Percentiles rank a stretch among this genome's conserved stretches.
Conservation (phyloP, 2,329 filamentous ascomycete species). For the Pseudodiploospora longispora region DNA sequence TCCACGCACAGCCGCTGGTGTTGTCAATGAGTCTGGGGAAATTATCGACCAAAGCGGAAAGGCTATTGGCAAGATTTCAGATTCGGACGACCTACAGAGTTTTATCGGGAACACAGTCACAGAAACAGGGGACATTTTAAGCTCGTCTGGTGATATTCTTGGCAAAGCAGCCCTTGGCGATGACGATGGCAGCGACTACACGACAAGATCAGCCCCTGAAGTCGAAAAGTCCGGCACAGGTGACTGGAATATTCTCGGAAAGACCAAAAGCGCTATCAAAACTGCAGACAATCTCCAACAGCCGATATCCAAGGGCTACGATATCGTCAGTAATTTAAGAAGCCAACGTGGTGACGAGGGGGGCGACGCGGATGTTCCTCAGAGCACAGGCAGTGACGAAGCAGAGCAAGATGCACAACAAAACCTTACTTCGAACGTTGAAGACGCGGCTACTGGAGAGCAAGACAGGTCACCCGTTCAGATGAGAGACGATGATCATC, state of each 20-base stretch:
- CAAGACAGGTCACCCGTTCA: neutral
- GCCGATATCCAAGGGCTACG: slow-evolving; percentile 16
- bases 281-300: slow-evolving; percentile 7
- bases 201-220: slow-evolving; percentile 26
- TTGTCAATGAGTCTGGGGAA: slow-evolving; percentile 37
- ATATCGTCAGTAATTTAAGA: slow-evolving; percentile 12
- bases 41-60: slow-evolving; percentile 37
- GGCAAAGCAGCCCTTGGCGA: slow-evolving; percentile 32
- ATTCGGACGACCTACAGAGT: slow-evolving; percentile 30
- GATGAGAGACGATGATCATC: too few species aligned
- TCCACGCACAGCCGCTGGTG: slow-evolving; percentile 30
- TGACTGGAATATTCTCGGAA: slow-evolving; percentile 20
- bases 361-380: neutral
- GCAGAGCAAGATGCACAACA: neutral
- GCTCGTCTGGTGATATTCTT: slow-evolving; percentile 30
- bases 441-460: neutral
- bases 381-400: neutral
- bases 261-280: slow-evolving; percentile 19
- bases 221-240: slow-evolving; percentile 18
- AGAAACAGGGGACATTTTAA: slow-evolving; percentile 26
- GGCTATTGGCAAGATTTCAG: slow-evolving; percentile 32
- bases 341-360: slow-evolving; percentile 1
- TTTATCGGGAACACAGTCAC: slow-evolving; percentile 34
- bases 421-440: neutral
- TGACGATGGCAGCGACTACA: slow-evolving; percentile 31